Conservation (phyloP, 2,329 filamentous ascomycete genomes). For the Phialophora expanda region DNA sequence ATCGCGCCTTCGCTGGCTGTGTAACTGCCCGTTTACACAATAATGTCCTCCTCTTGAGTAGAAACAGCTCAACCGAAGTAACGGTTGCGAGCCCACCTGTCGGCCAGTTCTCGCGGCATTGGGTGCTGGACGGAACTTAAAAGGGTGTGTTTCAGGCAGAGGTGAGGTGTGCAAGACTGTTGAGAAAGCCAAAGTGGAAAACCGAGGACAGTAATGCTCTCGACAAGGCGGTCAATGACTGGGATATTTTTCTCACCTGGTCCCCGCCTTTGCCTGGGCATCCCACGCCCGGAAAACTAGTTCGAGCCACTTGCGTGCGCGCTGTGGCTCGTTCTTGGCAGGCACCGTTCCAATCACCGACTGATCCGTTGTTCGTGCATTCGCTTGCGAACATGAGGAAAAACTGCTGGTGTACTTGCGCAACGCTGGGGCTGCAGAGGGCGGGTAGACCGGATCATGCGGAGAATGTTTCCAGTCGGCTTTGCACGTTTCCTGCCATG, state of each 20-base stretch:
- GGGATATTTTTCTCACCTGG: neutral
- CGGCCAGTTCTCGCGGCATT: constrained; percentile 61
- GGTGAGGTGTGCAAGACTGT: constrained; percentile 4
- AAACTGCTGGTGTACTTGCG: neutral
- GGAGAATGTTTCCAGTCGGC: neutral
- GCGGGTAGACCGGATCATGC: neutral
- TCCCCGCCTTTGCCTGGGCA: neutral
- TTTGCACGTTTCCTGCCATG: neutral
- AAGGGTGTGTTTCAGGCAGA: neutral
- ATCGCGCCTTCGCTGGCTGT: constrained; percentile 16
- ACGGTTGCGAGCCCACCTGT: constrained; percentile 54
- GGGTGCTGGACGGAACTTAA: constrained; percentile 9
- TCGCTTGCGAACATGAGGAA: neutral
- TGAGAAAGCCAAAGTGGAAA: neutral
- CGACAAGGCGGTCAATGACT: constrained; percentile 12
- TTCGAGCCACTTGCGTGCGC: neutral
- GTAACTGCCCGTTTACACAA: constrained; percentile 11
- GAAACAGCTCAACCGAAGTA: constrained; percentile 49
- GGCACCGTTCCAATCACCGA: constrained; percentile 2
- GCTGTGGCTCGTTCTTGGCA: constrained; percentile 13
- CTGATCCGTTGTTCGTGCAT: neutral
- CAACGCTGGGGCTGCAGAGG: neutral
- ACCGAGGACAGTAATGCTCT: neutral
- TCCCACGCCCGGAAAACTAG: neutral
- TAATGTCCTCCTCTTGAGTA: constrained; percentile 6